Percentiles rank a stretch among this genome's conserved stretches.
phyloP scores from a whole-genome alignment of 768 basidiomycete genomes.

The Boletus barrowsii region DNA sequence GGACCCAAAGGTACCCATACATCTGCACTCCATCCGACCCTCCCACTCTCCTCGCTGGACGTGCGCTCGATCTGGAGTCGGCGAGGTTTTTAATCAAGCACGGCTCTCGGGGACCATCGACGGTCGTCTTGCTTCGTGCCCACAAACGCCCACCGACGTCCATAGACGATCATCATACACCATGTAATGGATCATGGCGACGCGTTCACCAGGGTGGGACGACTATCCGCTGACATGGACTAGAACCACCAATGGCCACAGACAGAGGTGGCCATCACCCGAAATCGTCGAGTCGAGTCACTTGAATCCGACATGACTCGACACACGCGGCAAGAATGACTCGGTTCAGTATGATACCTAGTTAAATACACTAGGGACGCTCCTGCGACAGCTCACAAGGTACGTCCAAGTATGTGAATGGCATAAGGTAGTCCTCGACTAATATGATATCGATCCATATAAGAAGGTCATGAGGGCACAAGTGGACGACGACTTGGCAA shows the following conservation, averaged over 20 bases:
- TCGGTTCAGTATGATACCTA: constrained; percentile 1
- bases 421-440: constrained; percentile 14
- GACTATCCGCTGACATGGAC: too few relatives aligned
- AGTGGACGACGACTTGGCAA: not conserved
- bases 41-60: too few relatives aligned
- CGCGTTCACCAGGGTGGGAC: too few relatives aligned
- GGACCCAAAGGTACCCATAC: too few relatives aligned
- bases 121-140: not conserved
- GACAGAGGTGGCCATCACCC: not conserved
- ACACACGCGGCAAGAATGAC: not conserved
- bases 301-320: not conserved
- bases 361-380: constrained; percentile 13
- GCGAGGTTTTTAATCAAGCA: not conserved
- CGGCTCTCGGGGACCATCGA: not conserved
- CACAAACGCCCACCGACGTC: too few relatives aligned
- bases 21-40: too few relatives aligned
- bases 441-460: constrained; percentile 20
- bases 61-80: not conserved
- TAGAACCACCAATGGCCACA: not conserved
- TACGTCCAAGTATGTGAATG: constrained; percentile 10
- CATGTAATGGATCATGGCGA: too few relatives aligned
- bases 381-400: constrained; percentile 17
- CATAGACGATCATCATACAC: too few relatives aligned
- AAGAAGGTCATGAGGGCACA: not conserved
- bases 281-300: constrained; percentile 4